Base-by-base conservation (phyloP, 305 asterid genomes). In the Nicotiana rustica region DNA sequence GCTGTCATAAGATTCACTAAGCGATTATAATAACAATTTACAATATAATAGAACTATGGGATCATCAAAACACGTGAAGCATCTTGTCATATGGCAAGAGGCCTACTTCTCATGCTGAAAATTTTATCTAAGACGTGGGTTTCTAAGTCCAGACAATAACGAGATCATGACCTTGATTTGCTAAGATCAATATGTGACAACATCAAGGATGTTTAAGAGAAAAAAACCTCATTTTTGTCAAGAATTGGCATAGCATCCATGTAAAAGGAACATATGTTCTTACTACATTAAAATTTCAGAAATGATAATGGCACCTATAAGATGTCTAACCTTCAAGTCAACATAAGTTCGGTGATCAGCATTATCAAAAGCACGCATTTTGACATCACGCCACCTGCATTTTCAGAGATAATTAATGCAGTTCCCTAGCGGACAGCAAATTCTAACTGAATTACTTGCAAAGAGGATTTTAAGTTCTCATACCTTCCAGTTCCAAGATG, bases 351-450 rank as follows among this genome's bases (percentile, higher is more conserved):
- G 91, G 80, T 96, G 98, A 89, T 94, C 93, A 57, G 98, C 97
- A 85, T 88, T 76, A 85, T 94, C 98, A 70, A 94, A 96, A 83
- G 99, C 93, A 49, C 96, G 93, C 87, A 94, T 88, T 89, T 96
- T 96, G 55, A 96, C 97, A 82, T 96, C 98, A 10, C 99, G 99
- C 99, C 99, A 96, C 92, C 98, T 94, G 92, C 82, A 87, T 49
- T 84, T 84, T 19, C 76, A 78, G 55, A 67, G 64, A 75, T 3
- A 19, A 25, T 25, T 47, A 82, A 29, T 65, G 21, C 76, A 59
- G 52, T 77, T 82, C 66, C 41, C 61, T 75, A 75, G 49, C 13
- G 65, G 80, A 69, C 52, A 29, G 19, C 29, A 18, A 61, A 55
- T 29, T 61, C 36, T 19, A 7, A 57, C 10, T 21, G 12, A 15